Evolutionary conservation across 305 asterid species (phyloP).

Genomic region (Andrographis paniculata): DNA sequence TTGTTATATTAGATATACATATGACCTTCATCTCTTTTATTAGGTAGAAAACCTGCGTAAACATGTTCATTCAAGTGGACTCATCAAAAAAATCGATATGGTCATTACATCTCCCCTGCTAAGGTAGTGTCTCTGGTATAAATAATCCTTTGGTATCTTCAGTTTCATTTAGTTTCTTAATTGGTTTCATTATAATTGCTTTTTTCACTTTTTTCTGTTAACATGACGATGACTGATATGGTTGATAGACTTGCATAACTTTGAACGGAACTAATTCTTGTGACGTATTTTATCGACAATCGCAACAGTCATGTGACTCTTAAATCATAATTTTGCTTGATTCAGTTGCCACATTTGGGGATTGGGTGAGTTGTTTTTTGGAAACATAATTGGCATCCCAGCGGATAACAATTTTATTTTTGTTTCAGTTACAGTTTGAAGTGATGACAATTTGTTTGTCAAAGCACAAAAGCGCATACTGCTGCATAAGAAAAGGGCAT

Average conservation of each 20-base stretch:
- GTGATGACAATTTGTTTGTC: neutral
- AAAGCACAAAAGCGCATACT: no score
- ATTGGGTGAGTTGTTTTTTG: neutral
- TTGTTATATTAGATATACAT: constrained; percentile 7
- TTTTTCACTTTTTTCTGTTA: no score
- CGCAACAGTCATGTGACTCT: neutral
- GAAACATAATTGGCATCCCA: neutral
- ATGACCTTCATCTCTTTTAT: constrained; percentile 22
- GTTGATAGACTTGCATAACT: no score
- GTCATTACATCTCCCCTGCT: constrained; percentile 85
- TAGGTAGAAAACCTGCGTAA: constrained; percentile 86
- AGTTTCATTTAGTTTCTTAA: no score
- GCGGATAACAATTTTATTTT: neutral
- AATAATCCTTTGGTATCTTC: constrained; percentile 5
- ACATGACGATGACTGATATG: no score
- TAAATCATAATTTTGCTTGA: neutral
- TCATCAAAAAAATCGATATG: constrained; percentile 62
- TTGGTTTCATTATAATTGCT: no score
- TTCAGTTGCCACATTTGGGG: neutral
- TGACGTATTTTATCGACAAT: no score
- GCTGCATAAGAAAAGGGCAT: no score
- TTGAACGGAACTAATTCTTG: no score
- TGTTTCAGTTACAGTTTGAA: neutral
- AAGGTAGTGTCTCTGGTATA: constrained; percentile 37
- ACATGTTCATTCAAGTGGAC: constrained; percentile 72